Evolutionary conservation across 2,329 filamentous ascomycete species (phyloP).

Genomic region (Exophiala bonariae): DNA sequence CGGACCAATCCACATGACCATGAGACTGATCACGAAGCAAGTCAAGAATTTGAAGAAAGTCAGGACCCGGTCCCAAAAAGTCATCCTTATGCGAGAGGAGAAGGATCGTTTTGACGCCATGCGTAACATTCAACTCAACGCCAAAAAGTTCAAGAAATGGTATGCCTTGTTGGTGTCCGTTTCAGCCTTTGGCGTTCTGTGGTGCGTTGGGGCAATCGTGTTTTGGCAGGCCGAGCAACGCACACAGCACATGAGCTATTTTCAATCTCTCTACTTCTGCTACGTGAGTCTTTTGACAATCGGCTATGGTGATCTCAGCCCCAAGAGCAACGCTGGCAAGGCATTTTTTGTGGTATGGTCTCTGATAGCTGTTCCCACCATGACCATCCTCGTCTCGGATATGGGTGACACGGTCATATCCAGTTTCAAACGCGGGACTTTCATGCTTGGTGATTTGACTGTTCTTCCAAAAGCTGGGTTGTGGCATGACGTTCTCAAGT

Average conservation of each 20-base stretch:
- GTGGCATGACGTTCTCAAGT: slow-evolving; percentile 52
- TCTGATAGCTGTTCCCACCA: slow-evolving; percentile 78
- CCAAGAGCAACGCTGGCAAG: slow-evolving; percentile 73
- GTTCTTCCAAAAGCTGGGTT: slow-evolving; percentile 63
- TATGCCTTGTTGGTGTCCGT: slow-evolving; percentile 68
- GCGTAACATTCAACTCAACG: slow-evolving; percentile 72
- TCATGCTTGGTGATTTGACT: slow-evolving; percentile 63
- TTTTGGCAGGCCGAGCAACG: slow-evolving; percentile 65
- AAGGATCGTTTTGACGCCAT: slow-evolving; percentile 75
- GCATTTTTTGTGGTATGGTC: slow-evolving; percentile 95
- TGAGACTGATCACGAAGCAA: slow-evolving; percentile 14
- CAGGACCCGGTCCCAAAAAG: slow-evolving; percentile 39
- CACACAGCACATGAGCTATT: slow-evolving; percentile 66
- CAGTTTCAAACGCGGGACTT: slow-evolving; percentile 63
- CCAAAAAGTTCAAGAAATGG: slow-evolving; percentile 70
- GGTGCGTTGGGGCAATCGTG: slow-evolving; percentile 76
- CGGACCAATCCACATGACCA: slow-evolving; percentile 15
- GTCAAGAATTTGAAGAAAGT: slow-evolving; percentile 5
- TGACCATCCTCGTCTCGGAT: slow-evolving; percentile 82
- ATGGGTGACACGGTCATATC: slow-evolving; percentile 79
- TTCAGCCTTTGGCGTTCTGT: slow-evolving; percentile 69
- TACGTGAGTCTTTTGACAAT: slow-evolving; percentile 83
- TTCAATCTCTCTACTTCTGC: slow-evolving; percentile 79
- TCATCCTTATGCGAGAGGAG: slow-evolving; percentile 62
- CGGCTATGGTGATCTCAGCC: slow-evolving; percentile 79